Percentiles rank a stretch among this genome's conserved stretches.
phyloP scores from a whole-genome alignment of 257 asterid genomes.

The Nicotiana sylvestris region DNA sequence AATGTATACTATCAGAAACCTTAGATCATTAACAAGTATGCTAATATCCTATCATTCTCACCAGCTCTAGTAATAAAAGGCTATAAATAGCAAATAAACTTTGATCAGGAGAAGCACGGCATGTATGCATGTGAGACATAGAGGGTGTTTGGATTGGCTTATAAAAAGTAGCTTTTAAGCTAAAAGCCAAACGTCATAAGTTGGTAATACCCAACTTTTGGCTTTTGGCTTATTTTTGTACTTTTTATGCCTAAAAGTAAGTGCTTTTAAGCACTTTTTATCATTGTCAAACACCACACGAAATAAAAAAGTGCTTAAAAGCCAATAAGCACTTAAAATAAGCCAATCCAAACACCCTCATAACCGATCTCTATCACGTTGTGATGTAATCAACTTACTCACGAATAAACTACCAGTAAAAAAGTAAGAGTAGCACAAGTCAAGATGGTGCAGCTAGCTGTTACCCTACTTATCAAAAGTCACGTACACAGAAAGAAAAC shows the following conservation, averaged over 20 bases:
- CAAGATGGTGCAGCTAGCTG: neutral
- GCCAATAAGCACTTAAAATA: too few relatives aligned
- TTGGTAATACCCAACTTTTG: too few relatives aligned
- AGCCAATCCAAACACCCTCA: too few relatives aligned
- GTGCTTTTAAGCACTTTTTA: too few relatives aligned
- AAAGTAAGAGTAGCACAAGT: neutral
- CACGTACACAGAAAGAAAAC: neutral
- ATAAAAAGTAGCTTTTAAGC: too few relatives aligned
- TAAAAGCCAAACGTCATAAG: too few relatives aligned
- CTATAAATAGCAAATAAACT: neutral
- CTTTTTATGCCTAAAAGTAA: too few relatives aligned
- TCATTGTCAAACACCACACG: too few relatives aligned
- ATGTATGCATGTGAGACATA: neutral
- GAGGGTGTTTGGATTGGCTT: too few relatives aligned
- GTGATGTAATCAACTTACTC: neutral
- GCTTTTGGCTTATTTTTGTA: too few relatives aligned
- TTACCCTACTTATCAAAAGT: neutral
- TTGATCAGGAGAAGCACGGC: neutral
- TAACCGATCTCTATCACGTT: neutral
- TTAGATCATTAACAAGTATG: neutral
- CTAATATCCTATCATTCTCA: neutral
- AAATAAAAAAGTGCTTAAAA: too few relatives aligned
- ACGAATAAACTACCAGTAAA: neutral
- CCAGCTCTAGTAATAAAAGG: neutral
- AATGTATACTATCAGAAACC: neutral